Conservation (phyloP, 1,139 yeast genomes). For the Entelexis paramagnoliae region DNA sequence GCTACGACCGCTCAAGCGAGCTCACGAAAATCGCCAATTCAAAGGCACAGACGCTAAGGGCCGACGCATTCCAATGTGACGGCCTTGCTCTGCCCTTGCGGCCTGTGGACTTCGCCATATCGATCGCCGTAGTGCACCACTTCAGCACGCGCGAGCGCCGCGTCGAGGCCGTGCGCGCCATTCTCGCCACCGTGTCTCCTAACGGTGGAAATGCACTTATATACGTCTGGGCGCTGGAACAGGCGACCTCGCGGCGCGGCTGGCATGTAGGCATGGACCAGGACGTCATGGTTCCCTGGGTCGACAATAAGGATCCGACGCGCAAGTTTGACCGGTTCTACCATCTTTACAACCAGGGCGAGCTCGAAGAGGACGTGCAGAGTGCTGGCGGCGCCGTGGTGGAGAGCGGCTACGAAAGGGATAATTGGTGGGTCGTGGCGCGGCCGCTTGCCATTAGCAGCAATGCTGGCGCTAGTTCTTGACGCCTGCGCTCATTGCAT, state of each 20-base stretch:
- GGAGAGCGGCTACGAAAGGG: slow-evolving; percentile 76
- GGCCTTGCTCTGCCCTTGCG: slow-evolving; percentile 46
- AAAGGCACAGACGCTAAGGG: slow-evolving; percentile 14
- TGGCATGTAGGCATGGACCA: slow-evolving; percentile 85
- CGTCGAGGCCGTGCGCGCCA: slow-evolving; percentile 57
- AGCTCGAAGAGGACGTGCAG: slow-evolving; percentile 56
- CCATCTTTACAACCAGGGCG: slow-evolving; percentile 77
- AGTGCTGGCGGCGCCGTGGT: slow-evolving; percentile 59
- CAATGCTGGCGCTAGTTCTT: too few relatives aligned
- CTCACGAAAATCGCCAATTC: slow-evolving; percentile 59
- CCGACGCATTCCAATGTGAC: slow-evolving; percentile 59
- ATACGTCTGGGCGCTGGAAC: slow-evolving; percentile 96
- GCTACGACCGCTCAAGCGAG: slow-evolving; percentile 77
- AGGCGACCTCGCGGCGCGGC: slow-evolving; percentile 73
- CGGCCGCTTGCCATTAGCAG: neutral
- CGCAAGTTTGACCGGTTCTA: slow-evolving; percentile 72
- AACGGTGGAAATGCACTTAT: slow-evolving; percentile 60
- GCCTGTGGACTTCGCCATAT: slow-evolving; percentile 75
- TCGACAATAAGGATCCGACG: slow-evolving; percentile 32
- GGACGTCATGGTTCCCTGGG: slow-evolving; percentile 96
- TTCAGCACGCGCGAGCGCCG: slow-evolving; percentile 79
- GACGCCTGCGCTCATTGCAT: too few relatives aligned
- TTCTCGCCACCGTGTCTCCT: slow-evolving; percentile 46
- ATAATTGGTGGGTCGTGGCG: slow-evolving; percentile 79
- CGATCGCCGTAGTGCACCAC: slow-evolving; percentile 94